Evolutionary conservation across 352 stramenopile species (phyloP).

Genomic region (Globisporangium middletonii): DNA sequence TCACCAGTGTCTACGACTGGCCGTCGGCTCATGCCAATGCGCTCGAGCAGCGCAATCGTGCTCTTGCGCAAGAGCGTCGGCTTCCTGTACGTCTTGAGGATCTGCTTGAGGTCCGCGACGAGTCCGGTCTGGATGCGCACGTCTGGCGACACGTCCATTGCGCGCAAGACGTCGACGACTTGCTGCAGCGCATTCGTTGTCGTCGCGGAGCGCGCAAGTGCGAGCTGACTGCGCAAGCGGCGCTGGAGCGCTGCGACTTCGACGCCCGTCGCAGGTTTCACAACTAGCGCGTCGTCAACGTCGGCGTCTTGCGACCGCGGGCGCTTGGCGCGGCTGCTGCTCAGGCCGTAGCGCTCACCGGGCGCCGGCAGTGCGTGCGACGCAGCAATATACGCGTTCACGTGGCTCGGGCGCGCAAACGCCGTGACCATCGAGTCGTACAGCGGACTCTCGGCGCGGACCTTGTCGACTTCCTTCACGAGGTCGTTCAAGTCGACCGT

Average conservation of each 20-base stretch:
- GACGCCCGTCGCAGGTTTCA: slow-evolving; percentile 55
- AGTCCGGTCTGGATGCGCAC: slow-evolving; percentile 65
- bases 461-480: slow-evolving; percentile 71
- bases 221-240: slow-evolving; percentile 57
- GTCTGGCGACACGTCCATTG: slow-evolving; percentile 68
- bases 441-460: slow-evolving; percentile 52
- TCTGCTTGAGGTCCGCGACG: slow-evolving; percentile 68
- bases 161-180: slow-evolving; percentile 70
- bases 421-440: slow-evolving; percentile 61
- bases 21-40: slow-evolving; percentile 57
- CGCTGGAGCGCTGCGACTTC: slow-evolving; percentile 70
- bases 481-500: slow-evolving; percentile 74
- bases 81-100: slow-evolving; percentile 77
- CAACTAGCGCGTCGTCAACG: slow-evolving; percentile 50
- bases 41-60: slow-evolving; percentile 66
- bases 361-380: slow-evolving; percentile 35
- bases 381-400: slow-evolving; percentile 51
- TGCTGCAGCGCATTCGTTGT: slow-evolving; percentile 72
- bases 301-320: slow-evolving; percentile 58
- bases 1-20: slow-evolving; percentile 7
- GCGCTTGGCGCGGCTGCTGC: slow-evolving; percentile 34
- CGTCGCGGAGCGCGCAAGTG: slow-evolving; percentile 39
- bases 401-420: slow-evolving; percentile 52
- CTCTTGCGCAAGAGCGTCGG: slow-evolving; percentile 70
- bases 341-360: slow-evolving; percentile 10